Conservation (phyloP, 192 early-diverging fungal species). For the Gigaspora rosea region DNA sequence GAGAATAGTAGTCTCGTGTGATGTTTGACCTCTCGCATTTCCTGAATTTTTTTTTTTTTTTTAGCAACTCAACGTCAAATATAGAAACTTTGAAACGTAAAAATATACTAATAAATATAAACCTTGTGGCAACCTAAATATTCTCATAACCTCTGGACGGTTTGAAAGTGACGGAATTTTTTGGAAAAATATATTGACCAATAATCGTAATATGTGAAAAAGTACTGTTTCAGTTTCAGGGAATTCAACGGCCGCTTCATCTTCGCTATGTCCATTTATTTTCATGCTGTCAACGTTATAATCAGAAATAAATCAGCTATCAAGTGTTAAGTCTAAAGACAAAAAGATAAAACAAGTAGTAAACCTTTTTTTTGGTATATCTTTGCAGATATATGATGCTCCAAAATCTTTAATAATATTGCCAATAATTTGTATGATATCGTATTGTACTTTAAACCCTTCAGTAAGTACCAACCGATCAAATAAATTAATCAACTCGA, state of each 20-base stretch:
- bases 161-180: slow-evolving; percentile 44
- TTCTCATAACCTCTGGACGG: slow-evolving; percentile 19
- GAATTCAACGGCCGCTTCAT: not conserved
- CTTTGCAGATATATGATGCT: slow-evolving; percentile 39
- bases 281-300: not conserved
- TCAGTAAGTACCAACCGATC: slow-evolving; percentile 72
- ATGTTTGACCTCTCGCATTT: not conserved
- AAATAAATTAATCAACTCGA: slow-evolving; percentile 71
- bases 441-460: slow-evolving; percentile 14
- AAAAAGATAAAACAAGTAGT: not conserved
- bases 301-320: not conserved
- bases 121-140: slow-evolving; percentile 17
- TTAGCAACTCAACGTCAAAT: slow-evolving; percentile 5
- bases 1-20: slow-evolving; percentile 38
- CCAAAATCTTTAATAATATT: slow-evolving; percentile 51
- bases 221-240: slow-evolving; percentile 34
- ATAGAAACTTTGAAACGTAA: slow-evolving; percentile 11
- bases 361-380: slow-evolving; percentile 8
- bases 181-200: slow-evolving; percentile 49
- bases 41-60: slow-evolving; percentile 23
- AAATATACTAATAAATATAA: not conserved
- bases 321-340: not conserved
- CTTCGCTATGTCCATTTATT: not conserved
- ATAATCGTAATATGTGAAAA: slow-evolving; percentile 44
- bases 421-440: slow-evolving; percentile 39